Evolutionary conservation across 345 rosid species (phyloP).

Genomic region (Rhodamnia argentea): DNA sequence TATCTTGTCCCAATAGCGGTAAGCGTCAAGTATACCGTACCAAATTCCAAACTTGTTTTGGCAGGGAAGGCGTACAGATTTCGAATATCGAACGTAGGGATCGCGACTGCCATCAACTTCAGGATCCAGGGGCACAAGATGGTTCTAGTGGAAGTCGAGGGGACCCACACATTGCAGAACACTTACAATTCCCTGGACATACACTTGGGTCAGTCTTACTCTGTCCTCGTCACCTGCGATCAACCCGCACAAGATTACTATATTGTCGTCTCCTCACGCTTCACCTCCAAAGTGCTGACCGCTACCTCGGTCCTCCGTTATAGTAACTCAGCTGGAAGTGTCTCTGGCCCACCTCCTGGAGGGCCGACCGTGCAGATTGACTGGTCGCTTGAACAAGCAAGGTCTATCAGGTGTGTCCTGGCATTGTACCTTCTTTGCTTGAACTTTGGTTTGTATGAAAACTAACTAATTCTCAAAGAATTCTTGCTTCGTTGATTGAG

Average conservation of each 20-base stretch:
- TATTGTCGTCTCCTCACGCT: constrained; percentile 56
- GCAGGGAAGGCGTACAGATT: constrained; percentile 67
- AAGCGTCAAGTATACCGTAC: not conserved
- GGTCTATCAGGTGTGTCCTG: constrained; percentile 42
- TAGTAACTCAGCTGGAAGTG: constrained; percentile 44
- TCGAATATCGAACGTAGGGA: constrained; percentile 72
- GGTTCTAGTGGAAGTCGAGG: constrained; percentile 71
- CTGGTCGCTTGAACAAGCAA: constrained; percentile 71
- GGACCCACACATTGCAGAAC: constrained; percentile 67
- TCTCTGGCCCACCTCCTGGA: constrained; percentile 50
- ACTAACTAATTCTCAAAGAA: not conserved
- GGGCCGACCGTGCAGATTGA: constrained; percentile 68
- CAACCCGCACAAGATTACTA: constrained; percentile 58
- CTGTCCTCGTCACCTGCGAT: constrained; percentile 65
- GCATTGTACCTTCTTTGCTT: not conserved
- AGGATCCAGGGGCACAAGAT: constrained; percentile 78
- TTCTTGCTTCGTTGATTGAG: not conserved
- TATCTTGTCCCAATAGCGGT: not conserved
- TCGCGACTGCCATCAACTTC: constrained; percentile 54
- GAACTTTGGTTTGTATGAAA: not conserved
- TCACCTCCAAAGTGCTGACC: constrained; percentile 42
- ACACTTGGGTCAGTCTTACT: constrained; percentile 66
- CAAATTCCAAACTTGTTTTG: not conserved
- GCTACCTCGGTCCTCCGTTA: constrained; percentile 54
- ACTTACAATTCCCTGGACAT: constrained; percentile 53